Evolutionary conservation across 805 yeast species (phyloP), one percentile per base, ranked within the genome.

Genomic region (Cyberlindnera americana): DNA sequence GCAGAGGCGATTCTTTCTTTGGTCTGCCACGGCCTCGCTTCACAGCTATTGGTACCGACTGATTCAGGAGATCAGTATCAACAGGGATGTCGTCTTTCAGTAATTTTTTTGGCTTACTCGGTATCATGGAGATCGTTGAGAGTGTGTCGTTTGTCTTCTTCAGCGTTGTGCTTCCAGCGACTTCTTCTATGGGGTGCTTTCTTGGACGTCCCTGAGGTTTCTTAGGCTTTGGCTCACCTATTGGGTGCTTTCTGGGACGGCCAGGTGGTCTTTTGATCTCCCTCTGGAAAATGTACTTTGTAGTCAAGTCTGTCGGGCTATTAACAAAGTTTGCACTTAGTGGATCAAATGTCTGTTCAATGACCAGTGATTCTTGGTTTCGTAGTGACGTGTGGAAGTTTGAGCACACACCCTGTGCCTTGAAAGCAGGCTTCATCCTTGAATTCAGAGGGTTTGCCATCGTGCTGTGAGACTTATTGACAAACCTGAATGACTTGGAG

Each of bases 191-290:
- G 1, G 57, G 54, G 30, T 49, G 49, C 29, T 56, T 56, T 27
- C 57, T 43, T 13, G 61, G 61, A 27, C 59, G 45, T 12, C 61
- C 61, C 26, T 50, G 59, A 8, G 60, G 59, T 37, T 57, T 53
- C 32, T 52, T 56, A 4, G 40, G 38, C 33, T 72, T 75, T 7
- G 70, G 65, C 40, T 66, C 67, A 41, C 67, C 74, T n/a, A 66
- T 56, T 1, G 76, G 72, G 39, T 67, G 67, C 49, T 73, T 73
- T 47, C 77, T 59, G 2, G 78, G 78, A 47, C 78, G 59, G 12
- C 78, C 78, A 29, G 77, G 59, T 41, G 56, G 66, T 61, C 57
- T 70, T 67, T 51, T 73, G 14, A 53, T 36, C 17, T 49, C 44
- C 30, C 43, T 24, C 23, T 54, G 57, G 29, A 53, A 50, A 0